Percentiles rank a stretch among this genome's conserved stretches.
Evolutionary conservation across 345 rosid genomes (phyloP).

Genomic region (Cardamine chenopodiifolia): DNA sequence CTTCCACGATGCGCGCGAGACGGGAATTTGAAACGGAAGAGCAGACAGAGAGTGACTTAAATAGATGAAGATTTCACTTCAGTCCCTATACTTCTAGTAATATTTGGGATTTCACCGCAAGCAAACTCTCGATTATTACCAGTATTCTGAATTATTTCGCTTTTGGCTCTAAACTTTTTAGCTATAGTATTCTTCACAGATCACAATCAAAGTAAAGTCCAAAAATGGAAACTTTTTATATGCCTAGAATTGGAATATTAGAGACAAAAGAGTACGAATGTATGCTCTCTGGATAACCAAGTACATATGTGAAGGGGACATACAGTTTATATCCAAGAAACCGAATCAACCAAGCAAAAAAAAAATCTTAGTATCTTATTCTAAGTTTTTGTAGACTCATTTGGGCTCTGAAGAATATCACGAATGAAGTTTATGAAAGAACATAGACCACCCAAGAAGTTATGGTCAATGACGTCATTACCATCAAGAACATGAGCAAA

Average conservation of each 20-base stretch:
- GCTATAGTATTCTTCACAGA: neutral
- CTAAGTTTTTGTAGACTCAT: slow-evolving; percentile 43
- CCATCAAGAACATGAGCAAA: slow-evolving; percentile 92
- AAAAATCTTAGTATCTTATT: neutral
- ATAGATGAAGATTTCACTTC: slow-evolving; percentile 26
- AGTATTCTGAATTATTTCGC: neutral
- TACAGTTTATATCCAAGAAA: slow-evolving; percentile 32
- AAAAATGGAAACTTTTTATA: neutral
- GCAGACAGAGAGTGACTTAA: slow-evolving; percentile 20
- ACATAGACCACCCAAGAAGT: slow-evolving; percentile 94
- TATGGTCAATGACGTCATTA: slow-evolving; percentile 85
- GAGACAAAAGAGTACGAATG: slow-evolving; percentile 15
- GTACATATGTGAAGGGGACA: slow-evolving; percentile 27
- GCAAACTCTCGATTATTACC: neutral
- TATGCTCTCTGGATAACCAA: slow-evolving; percentile 30
- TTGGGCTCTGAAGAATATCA: slow-evolving; percentile 54
- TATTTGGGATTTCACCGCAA: slow-evolving; percentile 11
- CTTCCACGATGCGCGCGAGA: slow-evolving; percentile 41
- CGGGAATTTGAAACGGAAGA: slow-evolving; percentile 24
- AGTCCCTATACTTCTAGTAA: slow-evolving; percentile 23
- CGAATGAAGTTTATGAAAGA: slow-evolving; percentile 82
- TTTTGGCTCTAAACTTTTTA: neutral
- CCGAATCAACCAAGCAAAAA: slow-evolving; percentile 15
- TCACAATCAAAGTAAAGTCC: slow-evolving; percentile 6
- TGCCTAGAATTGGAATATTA: neutral